Evolutionary conservation across 768 basidiomycete species (phyloP).

Genomic region (Cystobasidium onofrii): DNA sequence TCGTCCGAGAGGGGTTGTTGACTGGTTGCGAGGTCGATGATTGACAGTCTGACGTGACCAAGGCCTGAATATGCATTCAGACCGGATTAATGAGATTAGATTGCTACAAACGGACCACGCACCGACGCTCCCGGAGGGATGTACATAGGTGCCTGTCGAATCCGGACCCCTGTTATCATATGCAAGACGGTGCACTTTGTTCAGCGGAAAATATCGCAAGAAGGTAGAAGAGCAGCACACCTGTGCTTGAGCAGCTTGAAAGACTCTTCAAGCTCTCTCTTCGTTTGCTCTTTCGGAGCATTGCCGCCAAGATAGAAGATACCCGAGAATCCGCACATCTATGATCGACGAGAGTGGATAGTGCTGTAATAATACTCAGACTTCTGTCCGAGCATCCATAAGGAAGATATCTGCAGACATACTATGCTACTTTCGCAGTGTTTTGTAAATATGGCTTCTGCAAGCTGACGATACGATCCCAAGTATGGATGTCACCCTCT

Average conservation of each 20-base stretch:
- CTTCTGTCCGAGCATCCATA: too few species aligned
- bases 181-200: too few species aligned
- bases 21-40: constrained; percentile 41
- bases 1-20: constrained; percentile 41
- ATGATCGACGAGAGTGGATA: not conserved
- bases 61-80: constrained; percentile 29
- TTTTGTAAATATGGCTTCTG: too few species aligned
- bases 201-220: too few species aligned
- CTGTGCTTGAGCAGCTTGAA: constrained; percentile 2
- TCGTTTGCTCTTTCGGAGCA: constrained; percentile 1
- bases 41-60: constrained; percentile 40
- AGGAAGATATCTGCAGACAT: too few species aligned
- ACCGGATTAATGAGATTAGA: too few species aligned
- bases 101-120: too few species aligned
- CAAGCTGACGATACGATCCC: too few species aligned
- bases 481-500: too few species aligned
- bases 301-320: constrained; percentile 1
- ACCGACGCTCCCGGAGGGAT: constrained; percentile 18
- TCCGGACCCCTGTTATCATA: constrained; percentile 26
- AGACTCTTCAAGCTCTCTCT: constrained; percentile 7
- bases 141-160: constrained; percentile 12
- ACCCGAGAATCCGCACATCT: constrained; percentile 20
- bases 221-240: not conserved
- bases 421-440: too few species aligned
- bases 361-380: too few species aligned